phyloP scores from a whole-genome alignment of 1,284 basidiomycete genomes.

The Volvariella volvacea region DNA sequence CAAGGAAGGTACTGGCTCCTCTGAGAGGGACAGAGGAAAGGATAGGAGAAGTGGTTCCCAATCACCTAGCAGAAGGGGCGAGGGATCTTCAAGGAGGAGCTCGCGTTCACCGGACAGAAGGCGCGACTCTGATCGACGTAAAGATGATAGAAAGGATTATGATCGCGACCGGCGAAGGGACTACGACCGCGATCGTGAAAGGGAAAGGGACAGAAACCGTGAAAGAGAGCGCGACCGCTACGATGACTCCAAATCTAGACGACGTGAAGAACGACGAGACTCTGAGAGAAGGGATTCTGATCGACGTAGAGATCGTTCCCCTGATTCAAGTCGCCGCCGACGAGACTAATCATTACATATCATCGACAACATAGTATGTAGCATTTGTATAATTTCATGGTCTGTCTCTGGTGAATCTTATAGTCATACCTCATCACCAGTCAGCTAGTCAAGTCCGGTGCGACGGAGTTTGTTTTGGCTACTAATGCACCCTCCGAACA shows the following conservation, averaged over 20 bases:
- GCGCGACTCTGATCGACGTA: conserved; percentile 18
- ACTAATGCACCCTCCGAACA: no score
- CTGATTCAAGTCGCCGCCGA: no score
- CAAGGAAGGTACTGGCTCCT: conserved; percentile 25
- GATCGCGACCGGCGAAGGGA: conserved; percentile 12
- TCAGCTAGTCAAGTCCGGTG: no score
- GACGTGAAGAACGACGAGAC: conserved; percentile 9
- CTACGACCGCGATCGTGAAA: conserved; percentile 12
- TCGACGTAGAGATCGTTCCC: not conserved
- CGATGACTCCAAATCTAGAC: no score
- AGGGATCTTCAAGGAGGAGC: conserved; percentile 21
- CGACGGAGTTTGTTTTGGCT: no score
- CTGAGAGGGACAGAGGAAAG: conserved; percentile 16
- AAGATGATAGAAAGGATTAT: conserved; percentile 21
- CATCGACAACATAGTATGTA: no score
- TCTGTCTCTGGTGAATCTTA: no score
- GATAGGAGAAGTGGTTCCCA: conserved; percentile 27
- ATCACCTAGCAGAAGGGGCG: conserved; percentile 25
- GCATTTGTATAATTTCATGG: no score
- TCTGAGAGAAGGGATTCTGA: conserved; percentile 5
- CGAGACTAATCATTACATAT: no score
- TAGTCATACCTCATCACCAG: no score
- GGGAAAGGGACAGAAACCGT: conserved; percentile 19
- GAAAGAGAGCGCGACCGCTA: conserved; percentile 15
- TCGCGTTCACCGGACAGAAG: conserved; percentile 24